These are phyloP conservation scores for Lactarius indigo DNA, from an alignment of 768 basidiomycete species.

Conservation along the genomic window DNA sequence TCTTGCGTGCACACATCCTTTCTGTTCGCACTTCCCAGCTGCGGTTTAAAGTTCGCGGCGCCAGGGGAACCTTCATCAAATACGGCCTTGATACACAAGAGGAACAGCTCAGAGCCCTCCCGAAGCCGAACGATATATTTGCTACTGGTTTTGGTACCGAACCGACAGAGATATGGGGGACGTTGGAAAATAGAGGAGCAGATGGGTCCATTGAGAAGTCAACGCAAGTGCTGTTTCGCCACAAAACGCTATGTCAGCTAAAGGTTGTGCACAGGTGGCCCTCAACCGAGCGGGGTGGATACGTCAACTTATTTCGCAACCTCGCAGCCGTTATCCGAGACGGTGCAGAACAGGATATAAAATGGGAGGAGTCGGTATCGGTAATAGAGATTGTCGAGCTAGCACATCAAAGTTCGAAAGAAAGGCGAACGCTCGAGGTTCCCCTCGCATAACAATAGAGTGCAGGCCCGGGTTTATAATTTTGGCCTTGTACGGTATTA, in stretches of 20 bases:
- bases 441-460: constrained; percentile 7
- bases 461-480: not conserved
- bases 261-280: constrained; percentile 50
- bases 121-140: constrained; percentile 44
- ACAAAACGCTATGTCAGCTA: constrained; percentile 18
- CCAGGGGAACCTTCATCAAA: constrained; percentile 69
- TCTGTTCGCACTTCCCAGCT: constrained; percentile 64
- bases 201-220: constrained; percentile 40
- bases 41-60: constrained; percentile 70
- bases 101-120: constrained; percentile 61
- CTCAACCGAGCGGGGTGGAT: constrained; percentile 53
- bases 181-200: constrained; percentile 50
- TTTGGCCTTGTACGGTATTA: not conserved
- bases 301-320: constrained; percentile 61
- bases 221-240: constrained; percentile 31
- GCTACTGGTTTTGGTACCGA: constrained; percentile 54
- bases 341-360: constrained; percentile 53
- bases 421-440: constrained; percentile 47
- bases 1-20: constrained; percentile 64
- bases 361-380: constrained; percentile 67
- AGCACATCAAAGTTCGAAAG: constrained; percentile 60
- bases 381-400: constrained; percentile 79
- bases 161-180: constrained; percentile 60
- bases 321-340: constrained; percentile 59
- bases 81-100: constrained; percentile 78